phyloP scores from a whole-genome alignment of 441 rosid species.

The Kokia cookei region DNA sequence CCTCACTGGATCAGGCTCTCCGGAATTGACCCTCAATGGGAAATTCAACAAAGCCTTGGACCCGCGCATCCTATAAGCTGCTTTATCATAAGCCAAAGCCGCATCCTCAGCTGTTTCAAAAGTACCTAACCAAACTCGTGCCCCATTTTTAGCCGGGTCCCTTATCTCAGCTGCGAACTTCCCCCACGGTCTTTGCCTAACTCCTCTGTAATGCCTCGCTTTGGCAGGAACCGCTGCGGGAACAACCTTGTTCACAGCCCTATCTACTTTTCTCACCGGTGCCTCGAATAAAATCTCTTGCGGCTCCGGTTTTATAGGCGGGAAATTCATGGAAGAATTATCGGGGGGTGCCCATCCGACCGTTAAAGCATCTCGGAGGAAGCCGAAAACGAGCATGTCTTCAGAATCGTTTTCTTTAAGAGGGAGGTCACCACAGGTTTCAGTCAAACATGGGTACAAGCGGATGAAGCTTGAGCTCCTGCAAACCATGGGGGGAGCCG shows the following conservation, averaged over 20 bases:
- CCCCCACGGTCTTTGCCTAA: constrained; percentile 96
- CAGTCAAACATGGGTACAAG: constrained; percentile 57
- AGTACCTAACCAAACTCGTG: constrained; percentile 93
- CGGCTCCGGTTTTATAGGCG: constrained; percentile 31
- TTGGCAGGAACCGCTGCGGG: constrained; percentile 26
- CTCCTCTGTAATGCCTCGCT: constrained; percentile 87
- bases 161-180: constrained; percentile 93
- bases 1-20: constrained; percentile 91
- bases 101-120: constrained; percentile 95
- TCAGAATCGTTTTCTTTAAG: constrained; percentile 68
- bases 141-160: constrained; percentile 91
- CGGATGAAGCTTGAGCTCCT: constrained; percentile 50
- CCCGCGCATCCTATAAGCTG: constrained; percentile 94
- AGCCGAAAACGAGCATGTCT: constrained; percentile 73
- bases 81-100: constrained; percentile 89
- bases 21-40: constrained; percentile 79
- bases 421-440: constrained; percentile 86
- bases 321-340: background rate
- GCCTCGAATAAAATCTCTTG: constrained; percentile 15
- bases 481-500: constrained; percentile 26
- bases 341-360: constrained; percentile 67
- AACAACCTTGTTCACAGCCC: background rate
- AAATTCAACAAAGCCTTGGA: constrained; percentile 84
- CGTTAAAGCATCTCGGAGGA: constrained; percentile 65
- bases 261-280: background rate